A percentile compares a stretch with the other conserved stretches of the same genome.
Evolutionary conservation across 192 early-diverging fungal genomes (phyloP).

Genomic region (Entomortierella parvispora): DNA sequence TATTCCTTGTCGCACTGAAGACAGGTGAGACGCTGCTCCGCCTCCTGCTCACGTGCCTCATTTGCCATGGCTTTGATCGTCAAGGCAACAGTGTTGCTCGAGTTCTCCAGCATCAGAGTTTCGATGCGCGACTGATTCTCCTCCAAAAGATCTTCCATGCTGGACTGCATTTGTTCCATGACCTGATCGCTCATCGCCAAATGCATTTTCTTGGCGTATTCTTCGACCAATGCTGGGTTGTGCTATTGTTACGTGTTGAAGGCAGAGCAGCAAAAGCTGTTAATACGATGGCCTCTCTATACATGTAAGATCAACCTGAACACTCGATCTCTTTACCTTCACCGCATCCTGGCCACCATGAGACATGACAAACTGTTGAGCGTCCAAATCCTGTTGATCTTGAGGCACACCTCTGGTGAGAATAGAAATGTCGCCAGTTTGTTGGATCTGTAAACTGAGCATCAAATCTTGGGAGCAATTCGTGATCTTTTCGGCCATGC

Average conservation of each 20-base stretch:
- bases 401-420: slow-evolving; percentile 41
- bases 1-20: slow-evolving; percentile 53
- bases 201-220: slow-evolving; percentile 53
- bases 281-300: no score
- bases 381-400: slow-evolving; percentile 57
- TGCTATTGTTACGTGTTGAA: slow-evolving; percentile 7
- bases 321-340: slow-evolving; percentile 49
- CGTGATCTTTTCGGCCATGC: slow-evolving; percentile 48
- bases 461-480: slow-evolving; percentile 60
- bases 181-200: slow-evolving; percentile 42
- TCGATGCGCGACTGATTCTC: slow-evolving; percentile 44
- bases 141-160: slow-evolving; percentile 48
- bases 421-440: slow-evolving; percentile 58
- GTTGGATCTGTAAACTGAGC: slow-evolving; percentile 65
- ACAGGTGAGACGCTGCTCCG: slow-evolving; percentile 47
- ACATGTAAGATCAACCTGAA: no score
- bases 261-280: background rate
- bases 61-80: slow-evolving; percentile 48
- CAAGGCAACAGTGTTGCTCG: slow-evolving; percentile 38
- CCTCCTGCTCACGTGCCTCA: slow-evolving; percentile 35
- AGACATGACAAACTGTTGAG: slow-evolving; percentile 50
- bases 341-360: slow-evolving; percentile 55
- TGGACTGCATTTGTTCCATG: slow-evolving; percentile 52
- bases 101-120: slow-evolving; percentile 37
- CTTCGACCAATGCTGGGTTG: slow-evolving; percentile 47